Evolutionary conservation across 495 filamentous ascomycete genomes (phyloP), one percentile per base, ranked within the genome.

Genomic region (Tuber magnatum): DNA sequence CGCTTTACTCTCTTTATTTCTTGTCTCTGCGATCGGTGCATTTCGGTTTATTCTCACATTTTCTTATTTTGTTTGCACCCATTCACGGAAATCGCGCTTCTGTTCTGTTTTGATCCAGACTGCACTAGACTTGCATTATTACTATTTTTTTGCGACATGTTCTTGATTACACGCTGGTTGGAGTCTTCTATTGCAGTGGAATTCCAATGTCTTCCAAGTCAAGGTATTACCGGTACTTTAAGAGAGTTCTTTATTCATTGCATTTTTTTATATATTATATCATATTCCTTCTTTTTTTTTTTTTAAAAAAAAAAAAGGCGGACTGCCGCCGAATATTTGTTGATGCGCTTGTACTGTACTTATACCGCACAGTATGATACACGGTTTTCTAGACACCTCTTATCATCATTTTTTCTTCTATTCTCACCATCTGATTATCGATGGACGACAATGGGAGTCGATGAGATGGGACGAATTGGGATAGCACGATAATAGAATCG

Each of bases 41-140:
- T 35, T 65, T 18, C 4, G 28, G 0, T 18, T 65, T 65, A 35
- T 35, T 69, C 48, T 73, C 68, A n/a, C 76, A 71, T 78, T 74
- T 78, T 12, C n/a, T 12, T 40, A 40, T 40, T 14, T 18, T 35
- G 14, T 35, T 65, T 65, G 56, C 56, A 35, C 28, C 28, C 4
- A 35, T 32, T 35, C 28, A 20, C 32, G 12, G 14, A 65, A 65
- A 65, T 18, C 1, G 28, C 3, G 56, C 14, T 35, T 35, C 28
- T 35, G 4, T 35, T 35, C 56, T 65, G 1, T 61, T 24, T 32
- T 12, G 51, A 61, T 28, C 14, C 16, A 28, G 51, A 28, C 28
- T 28, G 51, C 6, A 65, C n/a, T 65, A 3, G 28, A 35, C 35
- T 65, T 65, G 56, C 44, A 48, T 48, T 48, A 40, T 40, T 40